These are phyloP conservation scores for Claviceps spartinae DNA, from an alignment of 2,329 filamentous ascomycete genomes.

Conservation along the genomic window DNA sequence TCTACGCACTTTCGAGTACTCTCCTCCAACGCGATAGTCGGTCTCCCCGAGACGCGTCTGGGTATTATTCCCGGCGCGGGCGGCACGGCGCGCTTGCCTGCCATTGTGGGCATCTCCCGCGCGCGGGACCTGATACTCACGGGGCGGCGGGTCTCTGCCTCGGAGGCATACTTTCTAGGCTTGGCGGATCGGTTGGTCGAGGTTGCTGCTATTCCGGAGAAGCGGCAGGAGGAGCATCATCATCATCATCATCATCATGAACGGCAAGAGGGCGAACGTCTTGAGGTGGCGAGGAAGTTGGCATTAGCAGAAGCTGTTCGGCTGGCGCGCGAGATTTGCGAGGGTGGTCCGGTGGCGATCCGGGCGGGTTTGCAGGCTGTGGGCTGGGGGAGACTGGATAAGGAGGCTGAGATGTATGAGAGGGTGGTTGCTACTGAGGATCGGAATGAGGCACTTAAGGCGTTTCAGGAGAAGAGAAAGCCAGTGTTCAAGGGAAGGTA, in stretches of 20 bases:
- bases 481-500: slow-evolving; percentile 43
- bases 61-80: slow-evolving; percentile 93
- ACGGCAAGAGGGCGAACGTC: slow-evolving; percentile 17
- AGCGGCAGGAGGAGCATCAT: slow-evolving; percentile 24
- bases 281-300: slow-evolving; percentile 47
- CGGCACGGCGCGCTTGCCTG: slow-evolving; percentile 77
- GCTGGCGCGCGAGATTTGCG: slow-evolving; percentile 73
- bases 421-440: slow-evolving; percentile 74
- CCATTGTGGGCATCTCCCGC: slow-evolving; percentile 62
- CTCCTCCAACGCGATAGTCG: slow-evolving; percentile 62
- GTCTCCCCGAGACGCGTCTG: slow-evolving; percentile 79
- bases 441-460: slow-evolving; percentile 71
- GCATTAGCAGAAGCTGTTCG: slow-evolving; percentile 65
- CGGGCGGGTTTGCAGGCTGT: slow-evolving; percentile 70
- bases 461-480: slow-evolving; percentile 58
- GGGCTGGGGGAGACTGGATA: slow-evolving; percentile 53
- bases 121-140: slow-evolving; percentile 88
- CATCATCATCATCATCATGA: background rate
- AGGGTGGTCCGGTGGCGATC: slow-evolving; percentile 76
- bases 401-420: slow-evolving; percentile 82
- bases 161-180: slow-evolving; percentile 85
- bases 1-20: slow-evolving; percentile 83
- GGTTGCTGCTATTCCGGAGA: slow-evolving; percentile 42
- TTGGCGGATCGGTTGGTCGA: slow-evolving; percentile 85
- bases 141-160: slow-evolving; percentile 66